A percentile compares a stretch with the other conserved stretches of the same genome.
Evolutionary conservation across 2,329 filamentous ascomycete genomes (phyloP).

Genomic region (Purpureocillium takamizusanense): DNA sequence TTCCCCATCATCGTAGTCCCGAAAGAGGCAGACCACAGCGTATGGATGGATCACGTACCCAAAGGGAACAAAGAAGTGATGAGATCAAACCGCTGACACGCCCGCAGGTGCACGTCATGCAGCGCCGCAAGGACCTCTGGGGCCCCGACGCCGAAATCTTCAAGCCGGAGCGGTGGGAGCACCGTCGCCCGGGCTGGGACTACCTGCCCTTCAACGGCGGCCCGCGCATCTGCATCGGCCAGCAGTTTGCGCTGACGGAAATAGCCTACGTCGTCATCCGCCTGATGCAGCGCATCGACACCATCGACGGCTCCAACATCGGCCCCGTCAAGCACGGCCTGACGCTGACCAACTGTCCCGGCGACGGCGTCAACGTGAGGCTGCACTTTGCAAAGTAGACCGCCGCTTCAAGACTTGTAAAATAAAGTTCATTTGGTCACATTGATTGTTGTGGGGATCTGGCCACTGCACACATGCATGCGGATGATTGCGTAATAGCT

Average conservation of each 20-base stretch:
- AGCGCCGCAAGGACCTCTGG: constrained; percentile 27
- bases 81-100: neutral
- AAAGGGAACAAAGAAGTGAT: no score
- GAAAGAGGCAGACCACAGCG: no score
- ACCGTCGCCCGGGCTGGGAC: constrained; percentile 15
- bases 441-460: no score
- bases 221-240: constrained; percentile 17
- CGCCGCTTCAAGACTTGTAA: no score
- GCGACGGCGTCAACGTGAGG: constrained; percentile 11
- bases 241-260: constrained; percentile 17
- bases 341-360: constrained; percentile 11
- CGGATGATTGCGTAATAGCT: no score
- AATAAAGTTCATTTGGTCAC: no score
- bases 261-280: constrained; percentile 13
- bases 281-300: constrained; percentile 12
- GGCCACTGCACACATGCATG: no score
- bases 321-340: constrained; percentile 10
- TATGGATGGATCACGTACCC: no score
- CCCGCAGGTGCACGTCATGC: constrained; percentile 20
- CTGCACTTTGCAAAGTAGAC: constrained; percentile 9
- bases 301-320: constrained; percentile 9
- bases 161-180: constrained; percentile 28
- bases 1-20: no score
- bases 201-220: constrained; percentile 18
- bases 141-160: constrained; percentile 29